Conservation (phyloP, 768 basidiomycete species). For the Hygrophoropsis aurantiaca region DNA sequence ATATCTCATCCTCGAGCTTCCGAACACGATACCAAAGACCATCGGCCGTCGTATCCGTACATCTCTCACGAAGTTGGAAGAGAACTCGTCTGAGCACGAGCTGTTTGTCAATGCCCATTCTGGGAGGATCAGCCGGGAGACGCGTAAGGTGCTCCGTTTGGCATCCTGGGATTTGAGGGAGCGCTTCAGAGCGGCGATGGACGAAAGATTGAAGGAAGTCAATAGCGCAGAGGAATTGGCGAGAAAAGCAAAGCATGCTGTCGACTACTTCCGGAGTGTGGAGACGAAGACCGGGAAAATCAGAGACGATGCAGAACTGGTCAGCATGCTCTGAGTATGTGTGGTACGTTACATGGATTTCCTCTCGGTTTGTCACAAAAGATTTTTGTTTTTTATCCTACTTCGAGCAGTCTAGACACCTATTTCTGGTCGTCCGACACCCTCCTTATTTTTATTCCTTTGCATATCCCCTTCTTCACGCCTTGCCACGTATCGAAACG, state of each 20-base stretch:
- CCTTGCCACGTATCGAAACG: neutral
- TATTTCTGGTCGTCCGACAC: too few species aligned
- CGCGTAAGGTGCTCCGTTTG: conserved; percentile 87
- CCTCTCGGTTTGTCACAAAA: too few species aligned
- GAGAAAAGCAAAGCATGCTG: conserved; percentile 65
- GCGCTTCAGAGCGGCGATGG: conserved; percentile 77
- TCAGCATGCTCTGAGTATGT: conserved; percentile 7
- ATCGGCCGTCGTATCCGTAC: conserved; percentile 82
- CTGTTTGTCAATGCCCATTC: conserved; percentile 68
- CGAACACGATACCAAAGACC: conserved; percentile 83
- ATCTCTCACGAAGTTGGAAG: conserved; percentile 51
- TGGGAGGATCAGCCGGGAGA: conserved; percentile 75
- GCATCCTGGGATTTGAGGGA: conserved; percentile 90
- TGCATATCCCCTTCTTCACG: neutral
- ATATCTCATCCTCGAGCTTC: conserved; percentile 86
- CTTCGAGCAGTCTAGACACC: too few species aligned
- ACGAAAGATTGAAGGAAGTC: conserved; percentile 78
- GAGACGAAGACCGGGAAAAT: conserved; percentile 44
- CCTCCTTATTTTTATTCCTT: neutral
- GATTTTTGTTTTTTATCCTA: too few species aligned
- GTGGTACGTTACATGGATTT: too few species aligned
- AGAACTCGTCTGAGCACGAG: conserved; percentile 48
- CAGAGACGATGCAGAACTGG: conserved; percentile 26
- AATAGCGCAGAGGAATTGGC: conserved; percentile 73
- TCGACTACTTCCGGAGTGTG: conserved; percentile 65